Conservation (phyloP, 257 asterid genomes). For the Scutellaria barbata region DNA sequence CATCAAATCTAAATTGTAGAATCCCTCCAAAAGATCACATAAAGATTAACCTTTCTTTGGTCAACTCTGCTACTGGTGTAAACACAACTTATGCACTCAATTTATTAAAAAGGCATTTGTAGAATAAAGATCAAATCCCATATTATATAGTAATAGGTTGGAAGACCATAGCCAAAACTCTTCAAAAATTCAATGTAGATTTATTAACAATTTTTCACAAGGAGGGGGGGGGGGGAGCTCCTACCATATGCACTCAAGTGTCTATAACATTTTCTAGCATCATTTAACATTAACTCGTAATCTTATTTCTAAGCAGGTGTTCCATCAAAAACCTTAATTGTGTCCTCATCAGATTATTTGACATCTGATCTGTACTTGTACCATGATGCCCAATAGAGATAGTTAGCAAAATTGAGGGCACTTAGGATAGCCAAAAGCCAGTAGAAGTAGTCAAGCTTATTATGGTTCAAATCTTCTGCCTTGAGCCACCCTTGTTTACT, state of each 20-base stretch:
- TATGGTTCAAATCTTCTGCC: conserved; percentile 52
- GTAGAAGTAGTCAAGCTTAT: conserved; percentile 50
- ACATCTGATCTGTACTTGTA: conserved; percentile 51
- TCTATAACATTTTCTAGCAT: neutral
- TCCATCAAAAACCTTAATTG: neutral
- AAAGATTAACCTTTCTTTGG: neutral
- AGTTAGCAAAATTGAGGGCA: conserved; percentile 49
- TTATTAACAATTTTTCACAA: neutral
- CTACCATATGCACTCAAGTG: neutral
- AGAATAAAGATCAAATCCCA: conserved; percentile 18
- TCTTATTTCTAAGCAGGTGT: conserved; percentile 19
- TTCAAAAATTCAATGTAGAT: conserved; percentile 3
- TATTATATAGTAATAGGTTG: conserved; percentile 12
- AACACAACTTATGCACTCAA: no score
- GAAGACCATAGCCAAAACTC: conserved; percentile 25
- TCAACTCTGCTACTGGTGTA: neutral
- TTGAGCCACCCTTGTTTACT: conserved; percentile 55
- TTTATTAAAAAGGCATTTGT: neutral
- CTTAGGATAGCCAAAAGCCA: conserved; percentile 59
- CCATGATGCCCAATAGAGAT: conserved; percentile 60
- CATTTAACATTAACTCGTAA: neutral
- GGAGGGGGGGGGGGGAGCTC: neutral
- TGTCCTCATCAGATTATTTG: conserved; percentile 28
- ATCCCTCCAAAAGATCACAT: neutral
- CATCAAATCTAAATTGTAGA: no score